Conservation (phyloP, 306 rosid genomes). For the Pueraria montana region DNA sequence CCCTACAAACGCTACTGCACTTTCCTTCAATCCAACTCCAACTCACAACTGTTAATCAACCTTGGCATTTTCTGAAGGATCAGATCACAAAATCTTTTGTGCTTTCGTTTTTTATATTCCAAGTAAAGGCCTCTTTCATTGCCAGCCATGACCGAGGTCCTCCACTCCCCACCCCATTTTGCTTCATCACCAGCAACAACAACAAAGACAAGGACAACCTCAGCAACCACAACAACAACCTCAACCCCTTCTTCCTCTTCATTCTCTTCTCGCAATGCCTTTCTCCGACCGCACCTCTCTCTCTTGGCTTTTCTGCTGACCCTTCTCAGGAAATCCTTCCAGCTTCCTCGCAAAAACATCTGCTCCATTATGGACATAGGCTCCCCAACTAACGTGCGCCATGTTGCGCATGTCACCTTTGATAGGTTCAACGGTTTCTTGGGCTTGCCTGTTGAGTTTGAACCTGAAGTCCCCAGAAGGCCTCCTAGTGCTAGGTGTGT, state of each 20-base stretch:
- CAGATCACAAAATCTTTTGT: conserved; percentile 23
- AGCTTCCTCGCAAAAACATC: conserved; percentile 56
- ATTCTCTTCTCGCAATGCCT: conserved; percentile 55
- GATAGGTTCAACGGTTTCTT: conserved; percentile 94
- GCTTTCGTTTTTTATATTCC: conserved; percentile 51
- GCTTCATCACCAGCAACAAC: conserved; percentile 42
- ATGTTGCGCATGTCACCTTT: conserved; percentile 95
- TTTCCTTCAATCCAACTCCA: conserved; percentile 30
- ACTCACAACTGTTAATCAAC: conserved; percentile 16
- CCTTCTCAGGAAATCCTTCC: conserved; percentile 70
- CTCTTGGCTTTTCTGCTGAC: conserved; percentile 66
- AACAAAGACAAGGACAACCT: neutral
- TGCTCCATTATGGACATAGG: conserved; percentile 78
- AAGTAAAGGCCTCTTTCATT: conserved; percentile 61
- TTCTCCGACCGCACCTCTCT: conserved; percentile 61
- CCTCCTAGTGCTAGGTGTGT: conserved; percentile 97
- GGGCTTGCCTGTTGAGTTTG: conserved; percentile 94
- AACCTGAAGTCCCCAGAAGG: conserved; percentile 83
- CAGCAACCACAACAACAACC: neutral
- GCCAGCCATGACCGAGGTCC: conserved; percentile 90
- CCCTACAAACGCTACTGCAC: neutral
- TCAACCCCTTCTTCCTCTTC: conserved; percentile 41
- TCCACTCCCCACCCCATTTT: conserved; percentile 69
- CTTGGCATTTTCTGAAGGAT: conserved; percentile 18
- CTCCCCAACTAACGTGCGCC: conserved; percentile 86